Base-by-base conservation (phyloP, 148 eudicot genomes). In the Oxyria digyna region DNA sequence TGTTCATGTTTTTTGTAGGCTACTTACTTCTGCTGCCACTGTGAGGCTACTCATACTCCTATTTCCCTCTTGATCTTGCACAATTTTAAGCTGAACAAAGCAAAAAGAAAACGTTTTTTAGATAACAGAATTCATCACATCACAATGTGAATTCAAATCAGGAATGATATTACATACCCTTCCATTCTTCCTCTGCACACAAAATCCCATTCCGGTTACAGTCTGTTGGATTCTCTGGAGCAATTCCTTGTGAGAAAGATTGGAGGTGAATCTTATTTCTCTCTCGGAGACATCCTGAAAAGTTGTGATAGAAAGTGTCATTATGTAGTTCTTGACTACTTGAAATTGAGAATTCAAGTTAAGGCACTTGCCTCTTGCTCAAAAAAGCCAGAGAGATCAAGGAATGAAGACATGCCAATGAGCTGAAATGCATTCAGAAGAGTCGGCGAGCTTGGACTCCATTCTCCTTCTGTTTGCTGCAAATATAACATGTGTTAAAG, bases 371-470 rank as follows among this genome's bases (percentile, higher is more conserved):
- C 97, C 85, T 89, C 97, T 78, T 83, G 82, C 75, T 91, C 97
- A 65, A 91, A 91, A 80, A 91, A 91, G 37, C 96, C 96, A 1
- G 97, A 91, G 80, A 91, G 91, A 77, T 91, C 97, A 14, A 91
- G 88, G 70, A 73, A 85, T 24, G 97, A 87, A 52, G 92, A 91
- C 97, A 91, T 91, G 70, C 97, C 96, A 65, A 91, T 91, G 3
- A 91, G 83, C 84, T 91, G 87, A 82, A 91, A 91, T 15, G 97
- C 97, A 49, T 91, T 91, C 72, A 87, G 87, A 41, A 78, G 85
- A 14, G 81, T 68, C 21, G 88, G 96, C 8, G 76, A 74, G n/a
- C 76, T 83, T 12, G 80, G 86, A 24, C 78, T 78, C 46, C 72
- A 80, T 63, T 87, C 89, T 62, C 76, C 78, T 15, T 87, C 87